Conservation (phyloP, 768 basidiomycete genomes). For the Flagelloscypha sp. region DNA sequence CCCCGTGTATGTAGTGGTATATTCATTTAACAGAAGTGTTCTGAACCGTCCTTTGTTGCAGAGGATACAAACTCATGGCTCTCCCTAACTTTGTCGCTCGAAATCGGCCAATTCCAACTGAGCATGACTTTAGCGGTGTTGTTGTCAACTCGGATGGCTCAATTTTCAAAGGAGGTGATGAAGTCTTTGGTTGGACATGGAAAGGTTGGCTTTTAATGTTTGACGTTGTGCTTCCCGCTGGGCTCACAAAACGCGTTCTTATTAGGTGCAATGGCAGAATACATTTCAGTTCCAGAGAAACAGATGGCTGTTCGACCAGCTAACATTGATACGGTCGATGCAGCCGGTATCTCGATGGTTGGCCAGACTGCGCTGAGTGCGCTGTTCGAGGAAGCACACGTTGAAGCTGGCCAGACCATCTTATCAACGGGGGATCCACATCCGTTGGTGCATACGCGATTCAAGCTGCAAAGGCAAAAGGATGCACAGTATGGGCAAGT, state of each 20-base stretch:
- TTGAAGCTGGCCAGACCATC: slow-evolving; percentile 52
- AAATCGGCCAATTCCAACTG: slow-evolving; percentile 43
- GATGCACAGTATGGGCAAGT: slow-evolving; percentile 48
- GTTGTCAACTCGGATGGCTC: slow-evolving; percentile 49
- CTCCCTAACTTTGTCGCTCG: slow-evolving; percentile 36
- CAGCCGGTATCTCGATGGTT: slow-evolving; percentile 53
- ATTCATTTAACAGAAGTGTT: too few species aligned
- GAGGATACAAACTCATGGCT: slow-evolving; percentile 53
- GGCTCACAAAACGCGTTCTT: slow-evolving; percentile 1
- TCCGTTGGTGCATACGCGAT: slow-evolving; percentile 64
- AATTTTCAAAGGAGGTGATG: slow-evolving; percentile 48
- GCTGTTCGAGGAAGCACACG: slow-evolving; percentile 35
- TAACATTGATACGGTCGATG: slow-evolving; percentile 45
- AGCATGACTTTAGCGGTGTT: slow-evolving; percentile 56
- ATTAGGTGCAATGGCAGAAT: slow-evolving; percentile 55
- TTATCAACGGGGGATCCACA: slow-evolving; percentile 69
- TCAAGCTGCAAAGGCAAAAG: slow-evolving; percentile 60
- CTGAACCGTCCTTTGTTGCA: slow-evolving; percentile 14
- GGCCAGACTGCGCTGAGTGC: slow-evolving; percentile 52
- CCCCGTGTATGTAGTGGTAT: slow-evolving; percentile 43
- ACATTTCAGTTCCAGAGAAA: slow-evolving; percentile 36
- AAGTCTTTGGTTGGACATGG: slow-evolving; percentile 51
- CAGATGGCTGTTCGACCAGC: slow-evolving; percentile 36
- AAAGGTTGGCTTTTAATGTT: slow-evolving; percentile 26
- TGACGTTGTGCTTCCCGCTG: not conserved